These are phyloP conservation scores for Panaeolus cyanescens DNA, from an alignment of 768 basidiomycete genomes.

Conservation along the genomic window DNA sequence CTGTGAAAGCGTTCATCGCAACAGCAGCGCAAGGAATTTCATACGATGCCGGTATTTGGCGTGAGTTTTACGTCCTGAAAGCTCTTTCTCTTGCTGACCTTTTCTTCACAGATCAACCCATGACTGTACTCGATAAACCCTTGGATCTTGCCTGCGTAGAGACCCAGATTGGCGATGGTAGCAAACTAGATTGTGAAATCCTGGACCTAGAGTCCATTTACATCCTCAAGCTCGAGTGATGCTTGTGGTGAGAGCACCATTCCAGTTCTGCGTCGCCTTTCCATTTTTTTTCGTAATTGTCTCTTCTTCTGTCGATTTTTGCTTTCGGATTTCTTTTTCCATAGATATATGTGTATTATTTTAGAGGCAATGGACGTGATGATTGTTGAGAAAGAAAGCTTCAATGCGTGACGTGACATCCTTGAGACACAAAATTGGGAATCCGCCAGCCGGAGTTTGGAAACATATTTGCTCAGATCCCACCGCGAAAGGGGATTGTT, in stretches of 20 bases:
- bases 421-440: constrained; percentile 33
- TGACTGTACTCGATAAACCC: constrained; percentile 66
- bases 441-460: constrained; percentile 44
- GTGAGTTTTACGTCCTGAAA: constrained; percentile 50
- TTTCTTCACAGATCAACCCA: constrained; percentile 27
- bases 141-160: constrained; percentile 91
- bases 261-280: background rate
- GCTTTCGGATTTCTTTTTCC: background rate
- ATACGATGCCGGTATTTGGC: constrained; percentile 87
- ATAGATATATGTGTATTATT: background rate
- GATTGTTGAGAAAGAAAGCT: background rate
- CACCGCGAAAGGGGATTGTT: constrained; percentile 11
- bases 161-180: constrained; percentile 86
- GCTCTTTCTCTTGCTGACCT: constrained; percentile 12
- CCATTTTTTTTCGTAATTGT: background rate
- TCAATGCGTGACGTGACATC: constrained; percentile 5
- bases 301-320: background rate
- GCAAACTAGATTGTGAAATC: constrained; percentile 84
- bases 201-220: constrained; percentile 35
- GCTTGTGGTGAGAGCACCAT: background rate
- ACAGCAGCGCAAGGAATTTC: constrained; percentile 81
- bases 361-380: background rate
- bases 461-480: constrained; percentile 29
- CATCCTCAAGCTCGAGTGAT: constrained; percentile 31
- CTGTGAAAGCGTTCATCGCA: constrained; percentile 81